phyloP scores from a whole-genome alignment of 139 green algal species.

The Yamagishiella unicocca region DNA sequence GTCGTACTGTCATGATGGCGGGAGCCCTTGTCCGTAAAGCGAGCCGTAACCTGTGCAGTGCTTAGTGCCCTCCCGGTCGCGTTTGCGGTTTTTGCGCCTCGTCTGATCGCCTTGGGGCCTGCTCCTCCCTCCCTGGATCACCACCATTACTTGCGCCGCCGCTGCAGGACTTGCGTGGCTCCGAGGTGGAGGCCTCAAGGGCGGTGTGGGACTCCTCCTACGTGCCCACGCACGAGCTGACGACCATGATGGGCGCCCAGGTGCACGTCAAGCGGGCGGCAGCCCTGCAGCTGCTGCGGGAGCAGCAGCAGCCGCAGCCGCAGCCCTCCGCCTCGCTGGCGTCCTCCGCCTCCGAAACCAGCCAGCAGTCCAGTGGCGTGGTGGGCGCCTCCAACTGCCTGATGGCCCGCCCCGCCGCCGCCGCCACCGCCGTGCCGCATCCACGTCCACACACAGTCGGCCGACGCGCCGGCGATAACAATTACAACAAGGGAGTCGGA shows the following conservation, averaged over 20 bases:
- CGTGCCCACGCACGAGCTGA: conserved; percentile 28
- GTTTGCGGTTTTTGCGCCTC: no score
- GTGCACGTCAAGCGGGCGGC: conserved; percentile 35
- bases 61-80: no score
- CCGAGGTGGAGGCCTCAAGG: conserved; percentile 5
- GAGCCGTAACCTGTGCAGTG: no score
- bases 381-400: conserved; percentile 12
- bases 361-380: background rate
- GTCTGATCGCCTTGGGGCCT: no score
- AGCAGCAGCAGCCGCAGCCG: background rate
- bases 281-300: background rate
- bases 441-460: background rate
- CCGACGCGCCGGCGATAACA: no score
- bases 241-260: conserved; percentile 22
- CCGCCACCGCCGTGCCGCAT: background rate
- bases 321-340: background rate
- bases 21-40: no score
- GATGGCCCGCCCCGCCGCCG: background rate
- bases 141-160: no score
- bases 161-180: conserved; percentile 20
- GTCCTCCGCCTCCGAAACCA: no score
- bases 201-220: background rate
- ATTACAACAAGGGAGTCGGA: no score
- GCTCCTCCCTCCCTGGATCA: no score
- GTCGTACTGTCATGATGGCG: no score